A percentile compares a stretch with the other conserved stretches of the same genome.
Conservation (phyloP, 2,329 filamentous ascomycete species). For the Pseudogymnoascus sp. region DNA sequence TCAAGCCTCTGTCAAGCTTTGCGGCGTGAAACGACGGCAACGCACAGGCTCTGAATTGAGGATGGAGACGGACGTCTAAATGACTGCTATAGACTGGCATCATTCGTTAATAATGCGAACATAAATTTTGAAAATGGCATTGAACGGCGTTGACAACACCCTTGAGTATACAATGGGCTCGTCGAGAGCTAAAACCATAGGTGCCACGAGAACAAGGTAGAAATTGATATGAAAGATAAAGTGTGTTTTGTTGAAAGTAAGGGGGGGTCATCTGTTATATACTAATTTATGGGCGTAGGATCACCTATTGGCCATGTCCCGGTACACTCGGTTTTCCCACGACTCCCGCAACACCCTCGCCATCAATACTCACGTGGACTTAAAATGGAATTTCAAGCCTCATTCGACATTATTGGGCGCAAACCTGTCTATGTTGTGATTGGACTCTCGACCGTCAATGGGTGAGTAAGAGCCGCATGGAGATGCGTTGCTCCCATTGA, state of each 20-base stretch:
- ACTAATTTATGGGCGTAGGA: not conserved
- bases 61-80: not conserved
- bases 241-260: not conserved
- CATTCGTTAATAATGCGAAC: not conserved
- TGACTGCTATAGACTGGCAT: not conserved
- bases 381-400: no score
- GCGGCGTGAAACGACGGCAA: not conserved
- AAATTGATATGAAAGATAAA: not conserved
- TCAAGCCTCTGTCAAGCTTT: not conserved
- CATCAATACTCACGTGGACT: no score
- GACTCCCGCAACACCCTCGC: no score
- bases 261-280: not conserved
- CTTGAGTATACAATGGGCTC: not conserved
- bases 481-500: no score
- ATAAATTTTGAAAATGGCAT: not conserved
- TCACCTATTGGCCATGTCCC: not conserved
- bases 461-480: no score
- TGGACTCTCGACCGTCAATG: no score
- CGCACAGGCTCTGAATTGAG: not conserved
- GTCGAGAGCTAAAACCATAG: no score
- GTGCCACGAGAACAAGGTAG: not conserved
- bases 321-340: no score
- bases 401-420: no score
- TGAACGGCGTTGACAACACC: not conserved
- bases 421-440: no score